Percentiles rank a stretch among this genome's conserved stretches.
Evolutionary conservation across 2,329 filamentous ascomycete species (phyloP).

Genomic region (Diaporthe australafricana): DNA sequence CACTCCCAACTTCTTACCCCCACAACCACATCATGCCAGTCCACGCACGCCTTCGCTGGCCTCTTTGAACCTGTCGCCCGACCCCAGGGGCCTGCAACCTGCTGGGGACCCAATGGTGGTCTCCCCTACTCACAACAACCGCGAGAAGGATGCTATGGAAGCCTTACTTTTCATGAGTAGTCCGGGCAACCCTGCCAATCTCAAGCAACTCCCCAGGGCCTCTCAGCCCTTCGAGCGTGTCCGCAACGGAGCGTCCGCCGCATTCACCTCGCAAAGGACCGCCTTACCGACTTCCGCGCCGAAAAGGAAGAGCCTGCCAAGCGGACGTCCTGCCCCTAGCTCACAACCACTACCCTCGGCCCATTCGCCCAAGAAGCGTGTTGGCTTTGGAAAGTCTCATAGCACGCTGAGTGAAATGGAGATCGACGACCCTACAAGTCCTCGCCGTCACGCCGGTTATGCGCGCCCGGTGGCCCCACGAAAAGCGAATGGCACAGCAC

Average conservation of each 20-base stretch:
- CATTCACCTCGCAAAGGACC: constrained; percentile 47
- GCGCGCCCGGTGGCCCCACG: constrained; percentile 50
- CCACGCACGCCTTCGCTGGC: constrained; percentile 52
- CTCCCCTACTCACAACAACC: constrained; percentile 75
- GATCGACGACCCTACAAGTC: constrained; percentile 51
- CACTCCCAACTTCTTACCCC: constrained; percentile 62
- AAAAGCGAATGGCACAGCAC: constrained; percentile 53
- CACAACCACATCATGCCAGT: constrained; percentile 53
- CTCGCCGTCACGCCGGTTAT: constrained; percentile 43
- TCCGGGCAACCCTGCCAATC: constrained; percentile 75
- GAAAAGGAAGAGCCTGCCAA: constrained; percentile 62
- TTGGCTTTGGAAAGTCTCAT: constrained; percentile 61
- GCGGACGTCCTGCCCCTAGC: constrained; percentile 52
- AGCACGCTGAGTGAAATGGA: constrained; percentile 61
- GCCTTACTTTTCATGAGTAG: constrained; percentile 86
- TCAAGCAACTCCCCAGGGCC: constrained; percentile 65
- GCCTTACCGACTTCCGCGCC: constrained; percentile 61
- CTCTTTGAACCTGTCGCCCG: constrained; percentile 52
- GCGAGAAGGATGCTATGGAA: constrained; percentile 86
- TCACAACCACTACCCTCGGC: constrained; percentile 43
- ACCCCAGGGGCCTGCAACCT: constrained; percentile 48
- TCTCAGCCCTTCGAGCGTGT: constrained; percentile 52
- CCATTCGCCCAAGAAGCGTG: constrained; percentile 54
- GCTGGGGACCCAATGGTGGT: constrained; percentile 68
- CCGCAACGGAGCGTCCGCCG: constrained; percentile 45